Evolutionary conservation across 257 asterid genomes (phyloP).

Genomic region (Solanum phureja): DNA sequence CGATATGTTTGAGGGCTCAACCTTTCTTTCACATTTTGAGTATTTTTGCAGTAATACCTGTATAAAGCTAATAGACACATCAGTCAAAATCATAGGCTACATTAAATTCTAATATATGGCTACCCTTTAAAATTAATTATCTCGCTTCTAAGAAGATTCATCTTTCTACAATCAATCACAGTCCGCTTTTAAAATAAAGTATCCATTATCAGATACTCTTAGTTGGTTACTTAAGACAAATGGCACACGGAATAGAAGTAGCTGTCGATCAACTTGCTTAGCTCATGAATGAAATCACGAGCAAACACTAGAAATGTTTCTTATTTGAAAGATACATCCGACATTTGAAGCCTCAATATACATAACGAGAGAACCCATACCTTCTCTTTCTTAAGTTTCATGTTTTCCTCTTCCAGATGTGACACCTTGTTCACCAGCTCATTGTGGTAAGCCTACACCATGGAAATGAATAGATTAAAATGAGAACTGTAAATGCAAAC

Average conservation of each 20-base stretch:
- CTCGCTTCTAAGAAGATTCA: background rate
- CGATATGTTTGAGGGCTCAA: too few species aligned
- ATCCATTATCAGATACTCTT: background rate
- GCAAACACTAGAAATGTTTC: background rate
- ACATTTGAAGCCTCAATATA: background rate
- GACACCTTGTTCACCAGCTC: slow-evolving; percentile 82
- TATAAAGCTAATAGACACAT: background rate
- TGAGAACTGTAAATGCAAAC: background rate
- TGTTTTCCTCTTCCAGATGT: slow-evolving; percentile 62
- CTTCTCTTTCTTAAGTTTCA: slow-evolving; percentile 66
- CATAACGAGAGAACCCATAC: slow-evolving; percentile 14
- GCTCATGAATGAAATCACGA: background rate
- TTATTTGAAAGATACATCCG: background rate
- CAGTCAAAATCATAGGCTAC: background rate
- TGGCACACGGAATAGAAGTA: background rate
- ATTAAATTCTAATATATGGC: background rate
- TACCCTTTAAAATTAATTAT: background rate
- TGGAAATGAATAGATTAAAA: background rate
- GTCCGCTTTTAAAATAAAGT: background rate
- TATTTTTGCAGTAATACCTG: background rate
- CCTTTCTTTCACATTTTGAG: too few species aligned
- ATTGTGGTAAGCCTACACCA: slow-evolving; percentile 68
- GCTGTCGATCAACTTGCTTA: background rate
- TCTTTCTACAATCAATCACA: background rate
- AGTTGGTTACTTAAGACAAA: background rate